These are phyloP conservation scores for Puccinia brachypodii DNA, from an alignment of 1,284 basidiomycete genomes.

Conservation along the genomic window DNA sequence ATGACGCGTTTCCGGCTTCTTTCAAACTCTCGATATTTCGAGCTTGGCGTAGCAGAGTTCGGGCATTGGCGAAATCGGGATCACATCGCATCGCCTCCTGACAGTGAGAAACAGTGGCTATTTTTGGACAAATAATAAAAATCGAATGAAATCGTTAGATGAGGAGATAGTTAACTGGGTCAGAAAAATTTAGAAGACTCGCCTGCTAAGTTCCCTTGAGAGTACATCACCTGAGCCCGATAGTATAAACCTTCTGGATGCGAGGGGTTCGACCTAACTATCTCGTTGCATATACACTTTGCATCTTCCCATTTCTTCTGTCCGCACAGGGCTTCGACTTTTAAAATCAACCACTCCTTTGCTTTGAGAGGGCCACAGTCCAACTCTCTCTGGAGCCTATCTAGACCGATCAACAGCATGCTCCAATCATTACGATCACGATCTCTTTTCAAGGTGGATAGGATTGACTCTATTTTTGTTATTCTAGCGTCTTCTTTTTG, in stretches of 20 bases:
- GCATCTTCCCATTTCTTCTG: conserved; percentile 71
- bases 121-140: conserved; percentile 70
- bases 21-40: conserved; percentile 77
- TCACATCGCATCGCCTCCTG: conserved; percentile 74
- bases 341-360: conserved; percentile 74
- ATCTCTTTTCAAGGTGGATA: conserved; percentile 70
- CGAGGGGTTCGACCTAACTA: conserved; percentile 49
- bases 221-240: conserved; percentile 53
- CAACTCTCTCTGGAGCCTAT: conserved; percentile 67
- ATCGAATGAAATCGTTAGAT: conserved; percentile 63
- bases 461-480: conserved; percentile 67
- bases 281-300: conserved; percentile 69
- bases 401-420: conserved; percentile 54
- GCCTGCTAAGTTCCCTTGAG: conserved; percentile 50
- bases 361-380: conserved; percentile 64
- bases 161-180: conserved; percentile 51
- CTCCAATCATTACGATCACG: conserved; percentile 60
- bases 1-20: conserved; percentile 76
- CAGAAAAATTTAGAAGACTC: conserved; percentile 51
- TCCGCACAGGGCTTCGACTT: conserved; percentile 71
- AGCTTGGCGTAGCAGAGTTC: conserved; percentile 70
- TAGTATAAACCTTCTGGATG: conserved; percentile 51
- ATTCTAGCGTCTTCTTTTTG: conserved; percentile 66
- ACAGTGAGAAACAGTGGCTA: conserved; percentile 71
- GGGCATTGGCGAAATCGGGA: conserved; percentile 72